phyloP scores from a whole-genome alignment of 192 early-diverging fungal species.

The Gonapodya sp. region DNA sequence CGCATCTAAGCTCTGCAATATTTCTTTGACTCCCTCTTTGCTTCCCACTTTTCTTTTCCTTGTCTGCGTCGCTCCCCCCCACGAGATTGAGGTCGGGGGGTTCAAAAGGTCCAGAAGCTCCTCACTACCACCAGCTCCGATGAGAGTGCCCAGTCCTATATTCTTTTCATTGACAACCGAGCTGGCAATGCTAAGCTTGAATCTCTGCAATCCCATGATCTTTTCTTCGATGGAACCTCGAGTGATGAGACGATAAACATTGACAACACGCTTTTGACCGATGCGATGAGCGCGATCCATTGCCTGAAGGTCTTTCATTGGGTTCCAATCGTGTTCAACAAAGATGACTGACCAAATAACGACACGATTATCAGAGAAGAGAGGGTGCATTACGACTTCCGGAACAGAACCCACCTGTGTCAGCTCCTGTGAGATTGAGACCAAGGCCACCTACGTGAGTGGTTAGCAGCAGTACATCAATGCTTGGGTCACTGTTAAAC shows the following conservation, averaged over 20 bases:
- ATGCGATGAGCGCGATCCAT: conserved; percentile 99
- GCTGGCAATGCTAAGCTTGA: conserved; percentile 96
- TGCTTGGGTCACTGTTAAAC: conserved; percentile 94
- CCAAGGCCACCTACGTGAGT: conserved; percentile 97
- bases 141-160: conserved; percentile 46
- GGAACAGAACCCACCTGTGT: conserved; percentile 39
- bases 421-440: conserved; percentile 96
- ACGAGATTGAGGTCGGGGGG: background rate
- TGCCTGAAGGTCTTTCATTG: conserved; percentile 97
- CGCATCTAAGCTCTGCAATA: background rate
- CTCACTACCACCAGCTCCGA: background rate
- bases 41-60: background rate
- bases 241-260: conserved; percentile 96
- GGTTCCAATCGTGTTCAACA: conserved; percentile 99
- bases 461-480: conserved; percentile 88
- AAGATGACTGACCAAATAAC: background rate
- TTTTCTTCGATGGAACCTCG: conserved; percentile 97
- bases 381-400: background rate
- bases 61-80: background rate
- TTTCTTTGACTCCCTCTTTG: background rate
- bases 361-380: no score
- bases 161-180: conserved; percentile 96
- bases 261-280: conserved; percentile 94
- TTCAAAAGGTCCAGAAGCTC: background rate
- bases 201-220: conserved; percentile 99